Evolutionary conservation across 75 land plant species (phyloP).

Genomic region (Pinus tabuliformis): DNA sequence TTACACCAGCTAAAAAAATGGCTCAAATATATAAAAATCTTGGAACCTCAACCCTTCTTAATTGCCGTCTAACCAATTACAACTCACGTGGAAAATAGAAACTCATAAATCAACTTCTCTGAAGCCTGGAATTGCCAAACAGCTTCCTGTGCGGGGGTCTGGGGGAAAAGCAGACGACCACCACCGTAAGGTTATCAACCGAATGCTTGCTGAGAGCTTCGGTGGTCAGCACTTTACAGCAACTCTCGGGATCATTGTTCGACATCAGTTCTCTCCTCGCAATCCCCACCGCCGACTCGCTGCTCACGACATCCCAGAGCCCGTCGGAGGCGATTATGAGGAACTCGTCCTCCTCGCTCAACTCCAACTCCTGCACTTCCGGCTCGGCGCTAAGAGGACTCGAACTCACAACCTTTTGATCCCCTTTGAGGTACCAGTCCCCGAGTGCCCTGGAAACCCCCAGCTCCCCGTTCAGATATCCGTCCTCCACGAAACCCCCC

Average conservation of each 20-base stretch:
- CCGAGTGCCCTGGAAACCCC: conserved; percentile 85
- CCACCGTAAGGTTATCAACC: conserved; percentile 42
- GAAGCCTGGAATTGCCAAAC: too few species aligned
- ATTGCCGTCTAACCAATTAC: too few species aligned
- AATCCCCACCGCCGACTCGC: conserved; percentile 61
- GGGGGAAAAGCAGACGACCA: conserved; percentile 37
- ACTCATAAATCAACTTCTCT: too few species aligned
- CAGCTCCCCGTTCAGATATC: conserved; percentile 77
- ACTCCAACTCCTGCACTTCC: conserved; percentile 54
- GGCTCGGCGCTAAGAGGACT: conserved; percentile 71
- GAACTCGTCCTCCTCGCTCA: conserved; percentile 56
- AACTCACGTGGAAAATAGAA: too few species aligned
- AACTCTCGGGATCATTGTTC: conserved; percentile 54
- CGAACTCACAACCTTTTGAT: conserved; percentile 26
- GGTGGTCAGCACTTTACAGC: conserved; percentile 38
- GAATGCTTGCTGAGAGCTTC: conserved; percentile 43
- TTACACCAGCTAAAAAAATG: too few species aligned
- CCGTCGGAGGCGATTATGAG: conserved; percentile 80
- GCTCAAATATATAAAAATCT: too few species aligned
- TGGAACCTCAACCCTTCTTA: too few species aligned
- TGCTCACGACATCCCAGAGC: conserved; percentile 78
- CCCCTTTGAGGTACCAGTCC: conserved; percentile 77
- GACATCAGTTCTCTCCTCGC: conserved; percentile 43
- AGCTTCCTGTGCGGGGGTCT: conserved; percentile 27
- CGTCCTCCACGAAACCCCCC: conserved; percentile 71